Base-by-base conservation (phyloP, 371 early-diverging fungal species). In the Nematocida sp. region DNA sequence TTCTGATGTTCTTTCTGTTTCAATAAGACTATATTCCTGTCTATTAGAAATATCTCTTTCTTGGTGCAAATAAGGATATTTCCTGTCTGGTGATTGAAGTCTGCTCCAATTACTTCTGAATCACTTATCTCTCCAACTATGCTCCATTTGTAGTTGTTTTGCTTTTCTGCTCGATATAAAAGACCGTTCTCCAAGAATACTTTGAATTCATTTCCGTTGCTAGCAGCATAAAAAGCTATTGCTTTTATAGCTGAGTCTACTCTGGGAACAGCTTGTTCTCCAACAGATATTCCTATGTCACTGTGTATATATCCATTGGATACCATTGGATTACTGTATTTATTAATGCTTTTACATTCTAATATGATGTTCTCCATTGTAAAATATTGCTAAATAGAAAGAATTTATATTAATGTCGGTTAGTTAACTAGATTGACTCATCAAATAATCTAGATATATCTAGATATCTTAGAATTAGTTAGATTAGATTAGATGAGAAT, bases 291-390 rank as follows among this genome's bases (percentile, higher is more conserved):
- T n/a, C 23, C 25, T 15, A 7, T 37, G 15, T 23, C 38, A 5
- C 21, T 35, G 11, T 52, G 27, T 1, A 64, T 37, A 29, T n/a
- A 64, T 13, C 64, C 53, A 29, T 64, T 64, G 27, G 52, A 52
- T 13, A 53, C 9, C 17, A 15, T 40, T 9, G 32, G 38, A 25
- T 27, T 32, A 13, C 21, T n/a, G n/a, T 29, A 38, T 17, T 47
- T 52, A 7, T 15, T n/a, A 19, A n/a, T 40, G 49, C 19, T 53
- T 40, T 29, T 37, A 41, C 43, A 27, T 17, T 64, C 41, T 25
- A 64, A 19, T n/a, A 49, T 19, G 19, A 35, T 41, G 32, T 64
- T 64, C 34, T 64, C 64, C 64, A 64, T 64, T 27, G 38, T 52
- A 64, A 25, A 53, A 52, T 27, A 34, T 34, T 52, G 19, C 31